These are phyloP conservation scores for Fomitopsis serialis DNA, from an alignment of 768 basidiomycete species.

Conservation along the genomic window DNA sequence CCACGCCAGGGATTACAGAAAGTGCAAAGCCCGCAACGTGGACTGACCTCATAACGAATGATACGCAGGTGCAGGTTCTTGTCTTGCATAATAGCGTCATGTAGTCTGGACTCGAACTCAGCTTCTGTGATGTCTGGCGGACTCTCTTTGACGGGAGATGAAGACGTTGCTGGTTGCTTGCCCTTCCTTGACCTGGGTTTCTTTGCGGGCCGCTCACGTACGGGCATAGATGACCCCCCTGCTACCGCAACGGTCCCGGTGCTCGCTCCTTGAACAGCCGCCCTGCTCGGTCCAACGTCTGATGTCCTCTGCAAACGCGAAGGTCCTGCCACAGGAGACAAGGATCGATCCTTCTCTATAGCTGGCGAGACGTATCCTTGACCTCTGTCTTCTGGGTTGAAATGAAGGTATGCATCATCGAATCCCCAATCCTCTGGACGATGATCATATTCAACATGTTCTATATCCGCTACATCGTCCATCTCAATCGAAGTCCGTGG, in stretches of 20 bases:
- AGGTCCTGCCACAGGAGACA: neutral
- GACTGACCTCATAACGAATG: conserved; percentile 59
- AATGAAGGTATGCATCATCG: conserved; percentile 31
- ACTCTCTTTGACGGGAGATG: neutral
- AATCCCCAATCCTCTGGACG: conserved; percentile 5
- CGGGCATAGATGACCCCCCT: neutral
- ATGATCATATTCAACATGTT: conserved; percentile 2
- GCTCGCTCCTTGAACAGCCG: neutral
- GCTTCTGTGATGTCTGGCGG: conserved; percentile 27
- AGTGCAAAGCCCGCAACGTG: neutral
- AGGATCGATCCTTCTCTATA: neutral
- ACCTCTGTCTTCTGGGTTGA: conserved; percentile 19
- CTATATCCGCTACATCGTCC: neutral
- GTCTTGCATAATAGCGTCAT: conserved; percentile 38
- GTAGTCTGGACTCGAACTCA: conserved; percentile 39
- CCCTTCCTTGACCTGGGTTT: conserved; percentile 10
- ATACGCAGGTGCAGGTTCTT: conserved; percentile 46
- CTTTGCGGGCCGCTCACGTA: neutral
- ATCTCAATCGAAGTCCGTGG: no score
- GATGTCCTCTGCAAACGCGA: neutral
- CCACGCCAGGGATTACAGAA: neutral
- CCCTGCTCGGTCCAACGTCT: no score
- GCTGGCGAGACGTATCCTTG: neutral
- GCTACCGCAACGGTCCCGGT: neutral
- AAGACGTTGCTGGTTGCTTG: conserved; percentile 5